Evolutionary conservation across 768 basidiomycete genomes (phyloP).

Genomic region (Boletales sp.): DNA sequence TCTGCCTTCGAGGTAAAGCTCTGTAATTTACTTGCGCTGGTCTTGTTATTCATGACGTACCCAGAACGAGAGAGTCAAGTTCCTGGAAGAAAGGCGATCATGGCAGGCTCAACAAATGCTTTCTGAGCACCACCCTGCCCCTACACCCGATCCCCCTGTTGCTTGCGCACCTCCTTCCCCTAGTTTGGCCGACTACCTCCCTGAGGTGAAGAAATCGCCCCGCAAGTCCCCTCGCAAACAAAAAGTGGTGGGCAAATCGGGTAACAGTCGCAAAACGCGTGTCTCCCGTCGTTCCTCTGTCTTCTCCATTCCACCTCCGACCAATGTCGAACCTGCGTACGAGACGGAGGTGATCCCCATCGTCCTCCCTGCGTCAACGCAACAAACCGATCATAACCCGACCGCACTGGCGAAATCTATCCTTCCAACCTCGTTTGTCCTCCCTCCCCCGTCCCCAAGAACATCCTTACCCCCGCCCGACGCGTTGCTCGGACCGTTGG

Average conservation of each 20-base stretch:
- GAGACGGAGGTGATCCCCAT: slow-evolving; percentile 50
- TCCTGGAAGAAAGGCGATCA: slow-evolving; percentile 69
- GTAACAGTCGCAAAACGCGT: slow-evolving; percentile 40
- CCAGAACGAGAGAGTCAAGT: slow-evolving; percentile 58
- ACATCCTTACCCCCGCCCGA: slow-evolving; percentile 52
- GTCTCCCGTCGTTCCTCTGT: slow-evolving; percentile 46
- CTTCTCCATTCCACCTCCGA: slow-evolving; percentile 34
- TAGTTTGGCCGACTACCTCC: slow-evolving; percentile 20
- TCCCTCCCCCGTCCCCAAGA: slow-evolving; percentile 75
- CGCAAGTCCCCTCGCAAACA: slow-evolving; percentile 45
- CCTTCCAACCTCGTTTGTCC: slow-evolving; percentile 67
- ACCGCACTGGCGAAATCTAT: slow-evolving; percentile 40
- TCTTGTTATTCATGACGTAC: slow-evolving; percentile 1
- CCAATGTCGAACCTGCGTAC: slow-evolving; percentile 40
- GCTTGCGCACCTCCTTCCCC: slow-evolving; percentile 12
- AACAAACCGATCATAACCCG: slow-evolving; percentile 14
- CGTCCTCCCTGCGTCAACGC: slow-evolving; percentile 28
- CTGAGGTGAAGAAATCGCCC: slow-evolving; percentile 38
- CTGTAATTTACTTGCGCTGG: not conserved
- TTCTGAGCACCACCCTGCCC: slow-evolving; percentile 49
- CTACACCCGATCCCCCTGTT: slow-evolving; percentile 21
- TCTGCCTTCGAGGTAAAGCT: slow-evolving; percentile 58
- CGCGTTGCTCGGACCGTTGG: slow-evolving; percentile 30
- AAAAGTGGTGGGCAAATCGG: slow-evolving; percentile 46
- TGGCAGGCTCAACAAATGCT: slow-evolving; percentile 68